A percentile compares a stretch with the other conserved stretches of the same genome.
Evolutionary conservation across 805 yeast genomes (phyloP).

Genomic region (Candida coquimbonensis): DNA sequence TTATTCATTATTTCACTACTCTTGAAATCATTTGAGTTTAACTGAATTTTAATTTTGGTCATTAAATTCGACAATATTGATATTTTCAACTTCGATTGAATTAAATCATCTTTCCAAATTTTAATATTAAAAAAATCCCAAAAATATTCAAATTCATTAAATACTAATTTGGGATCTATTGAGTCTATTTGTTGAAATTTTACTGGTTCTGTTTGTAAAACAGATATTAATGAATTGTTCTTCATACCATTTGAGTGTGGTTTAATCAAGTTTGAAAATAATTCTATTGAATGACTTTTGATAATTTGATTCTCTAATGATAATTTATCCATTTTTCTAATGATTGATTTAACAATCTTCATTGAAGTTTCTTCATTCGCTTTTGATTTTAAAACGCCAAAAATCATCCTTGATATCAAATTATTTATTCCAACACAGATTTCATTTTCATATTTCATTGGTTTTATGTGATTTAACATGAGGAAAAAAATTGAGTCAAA

Average conservation of each 20-base stretch:
- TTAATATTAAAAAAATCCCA: neutral
- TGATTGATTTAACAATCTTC: no score
- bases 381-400: neutral
- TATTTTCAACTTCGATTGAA: neutral
- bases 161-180: neutral
- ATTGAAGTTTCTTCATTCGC: no score
- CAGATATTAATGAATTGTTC: conserved; percentile 2
- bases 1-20: neutral
- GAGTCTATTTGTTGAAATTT: conserved; percentile 1
- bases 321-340: no score
- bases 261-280: neutral
- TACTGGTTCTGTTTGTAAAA: conserved; percentile 5
- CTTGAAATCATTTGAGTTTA: no score
- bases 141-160: neutral
- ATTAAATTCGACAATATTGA: conserved; percentile 2
- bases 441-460: neutral
- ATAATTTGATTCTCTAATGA: neutral
- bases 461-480: neutral
- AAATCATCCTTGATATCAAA: neutral
- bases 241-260: neutral
- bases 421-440: neutral
- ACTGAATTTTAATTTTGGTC: neutral
- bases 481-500: neutral
- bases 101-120: conserved; percentile 1
- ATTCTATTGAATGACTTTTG: neutral